Conservation (phyloP, 305 asterid species). For the Salvia sclarea region DNA sequence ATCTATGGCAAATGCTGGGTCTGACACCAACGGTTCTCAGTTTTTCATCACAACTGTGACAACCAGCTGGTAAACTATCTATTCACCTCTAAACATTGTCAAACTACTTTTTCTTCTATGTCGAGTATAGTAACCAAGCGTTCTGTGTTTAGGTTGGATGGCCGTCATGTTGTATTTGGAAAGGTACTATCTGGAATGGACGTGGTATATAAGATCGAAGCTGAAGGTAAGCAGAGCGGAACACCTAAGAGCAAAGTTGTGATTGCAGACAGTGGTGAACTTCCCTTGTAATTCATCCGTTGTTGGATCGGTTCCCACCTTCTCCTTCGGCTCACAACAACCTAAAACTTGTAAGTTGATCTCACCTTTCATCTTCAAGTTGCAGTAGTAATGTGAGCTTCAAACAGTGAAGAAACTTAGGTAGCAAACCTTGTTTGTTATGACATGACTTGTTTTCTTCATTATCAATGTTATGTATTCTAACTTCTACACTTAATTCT, state of each 20-base stretch:
- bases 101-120: too few relatives aligned
- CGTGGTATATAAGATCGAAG: conserved; percentile 87
- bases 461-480: background rate
- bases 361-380: conserved; percentile 1
- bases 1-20: conserved; percentile 54
- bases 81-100: background rate
- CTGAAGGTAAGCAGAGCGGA: conserved; percentile 89
- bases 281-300: conserved; percentile 55
- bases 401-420: background rate
- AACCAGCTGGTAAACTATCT: conserved; percentile 30
- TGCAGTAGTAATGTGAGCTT: background rate
- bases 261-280: conserved; percentile 89
- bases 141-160: conserved; percentile 65
- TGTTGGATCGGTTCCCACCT: background rate
- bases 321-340: background rate
- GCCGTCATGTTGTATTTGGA: conserved; percentile 92
- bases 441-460: conserved; percentile 10
- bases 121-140: too few relatives aligned
- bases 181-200: conserved; percentile 98
- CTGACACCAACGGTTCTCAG: conserved; percentile 51
- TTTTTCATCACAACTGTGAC: conserved; percentile 54
- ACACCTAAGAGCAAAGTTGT: conserved; percentile 84
- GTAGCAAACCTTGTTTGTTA: background rate
- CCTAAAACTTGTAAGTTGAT: conserved; percentile 1
- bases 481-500: background rate